phyloP scores from a whole-genome alignment of 73 alveolate species.

The Symbiodinium natans region DNA sequence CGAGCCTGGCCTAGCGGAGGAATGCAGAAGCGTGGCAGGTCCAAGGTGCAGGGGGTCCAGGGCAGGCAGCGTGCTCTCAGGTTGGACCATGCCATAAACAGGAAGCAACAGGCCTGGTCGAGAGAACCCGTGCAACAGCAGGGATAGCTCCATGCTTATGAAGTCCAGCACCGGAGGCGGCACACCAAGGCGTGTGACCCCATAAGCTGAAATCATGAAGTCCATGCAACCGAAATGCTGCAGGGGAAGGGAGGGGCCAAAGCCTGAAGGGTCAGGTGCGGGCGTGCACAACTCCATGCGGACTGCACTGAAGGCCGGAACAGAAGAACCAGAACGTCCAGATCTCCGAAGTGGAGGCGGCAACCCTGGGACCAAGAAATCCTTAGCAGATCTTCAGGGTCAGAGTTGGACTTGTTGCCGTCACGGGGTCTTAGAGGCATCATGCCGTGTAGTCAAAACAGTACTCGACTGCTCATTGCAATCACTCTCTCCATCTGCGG shows the following conservation, averaged over 20 bases:
- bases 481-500: too few species aligned
- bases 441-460: neutral
- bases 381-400: too few species aligned
- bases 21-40: neutral
- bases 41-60: slow-evolving; percentile 38
- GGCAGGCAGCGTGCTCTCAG: neutral
- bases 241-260: neutral
- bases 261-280: neutral
- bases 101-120: neutral
- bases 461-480: neutral
- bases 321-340: neutral
- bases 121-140: neutral
- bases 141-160: neutral
- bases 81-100: neutral
- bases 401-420: too few species aligned
- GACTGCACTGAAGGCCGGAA: neutral
- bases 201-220: slow-evolving; percentile 14
- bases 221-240: neutral
- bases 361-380: neutral
- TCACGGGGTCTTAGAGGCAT: neutral
- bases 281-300: neutral
- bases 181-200: slow-evolving; percentile 32
- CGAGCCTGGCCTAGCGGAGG: neutral
- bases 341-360: neutral
- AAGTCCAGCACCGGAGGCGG: neutral